A percentile compares a stretch with the other conserved stretches of the same genome.
Conservation (phyloP, 1,139 yeast genomes). For the Yarrowia galli region DNA sequence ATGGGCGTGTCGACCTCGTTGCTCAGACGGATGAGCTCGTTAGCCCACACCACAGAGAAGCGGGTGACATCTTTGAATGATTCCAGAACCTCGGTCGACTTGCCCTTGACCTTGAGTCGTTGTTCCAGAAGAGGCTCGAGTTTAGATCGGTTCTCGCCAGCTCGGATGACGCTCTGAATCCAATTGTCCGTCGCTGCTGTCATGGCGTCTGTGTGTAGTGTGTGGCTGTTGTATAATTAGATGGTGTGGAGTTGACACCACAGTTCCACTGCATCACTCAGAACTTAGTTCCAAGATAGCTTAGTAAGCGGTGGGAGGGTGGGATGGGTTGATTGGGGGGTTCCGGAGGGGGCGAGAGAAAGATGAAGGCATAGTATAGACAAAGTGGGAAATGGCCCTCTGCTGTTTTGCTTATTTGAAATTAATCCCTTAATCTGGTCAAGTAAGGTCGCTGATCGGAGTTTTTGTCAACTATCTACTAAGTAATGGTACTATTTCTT, state of each 20-base stretch:
- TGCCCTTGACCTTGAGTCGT: constrained; percentile 15
- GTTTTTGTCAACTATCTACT: too few species aligned
- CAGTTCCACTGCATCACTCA: background rate
- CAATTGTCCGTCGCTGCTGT: constrained; percentile 13
- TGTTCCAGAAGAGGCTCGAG: constrained; percentile 16
- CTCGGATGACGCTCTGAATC: constrained; percentile 11
- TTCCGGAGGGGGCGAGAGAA: too few species aligned
- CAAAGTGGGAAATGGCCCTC: too few species aligned
- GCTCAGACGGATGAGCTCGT: constrained; percentile 25
- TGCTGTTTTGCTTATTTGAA: too few species aligned
- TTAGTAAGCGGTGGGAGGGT: background rate
- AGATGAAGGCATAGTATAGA: too few species aligned
- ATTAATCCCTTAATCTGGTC: too few species aligned
- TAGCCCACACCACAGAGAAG: constrained; percentile 21
- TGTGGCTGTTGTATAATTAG: background rate
- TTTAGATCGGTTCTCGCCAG: constrained; percentile 8
- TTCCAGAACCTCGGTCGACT: constrained; percentile 14
- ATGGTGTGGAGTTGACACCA: constrained; percentile 14
- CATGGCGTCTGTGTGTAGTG: background rate
- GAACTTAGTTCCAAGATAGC: background rate
- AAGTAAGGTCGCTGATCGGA: too few species aligned
- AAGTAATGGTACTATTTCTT: too few species aligned
- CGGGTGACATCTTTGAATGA: constrained; percentile 29
- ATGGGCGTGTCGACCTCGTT: constrained; percentile 17
- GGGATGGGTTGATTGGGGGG: too few species aligned